Percentiles rank a stretch among this genome's conserved stretches.
These are phyloP conservation scores for Rhodosporidiobolus odoratus DNA, from an alignment of 768 basidiomycete genomes.

Conservation along the genomic window DNA sequence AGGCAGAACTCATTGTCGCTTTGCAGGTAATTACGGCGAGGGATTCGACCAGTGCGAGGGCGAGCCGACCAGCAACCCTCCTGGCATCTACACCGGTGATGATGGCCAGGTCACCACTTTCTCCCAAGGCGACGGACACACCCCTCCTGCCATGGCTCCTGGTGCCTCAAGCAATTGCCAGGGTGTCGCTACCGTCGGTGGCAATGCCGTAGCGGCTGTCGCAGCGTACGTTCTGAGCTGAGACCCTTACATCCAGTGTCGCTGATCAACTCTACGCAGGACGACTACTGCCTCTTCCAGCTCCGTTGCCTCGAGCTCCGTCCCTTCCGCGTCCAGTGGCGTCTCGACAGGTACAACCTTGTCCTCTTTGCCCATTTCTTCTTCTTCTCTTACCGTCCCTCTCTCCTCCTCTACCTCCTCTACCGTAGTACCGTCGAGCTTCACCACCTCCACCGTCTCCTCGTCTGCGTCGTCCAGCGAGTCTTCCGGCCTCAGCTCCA, in stretches of 20 bases:
- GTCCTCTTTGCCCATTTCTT: background rate
- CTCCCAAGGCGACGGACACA: constrained; percentile 48
- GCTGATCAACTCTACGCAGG: no score
- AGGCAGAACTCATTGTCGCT: background rate
- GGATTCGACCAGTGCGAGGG: constrained; percentile 52
- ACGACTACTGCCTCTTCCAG: background rate
- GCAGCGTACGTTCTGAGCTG: constrained; percentile 20
- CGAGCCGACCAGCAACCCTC: constrained; percentile 40
- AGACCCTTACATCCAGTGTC: background rate
- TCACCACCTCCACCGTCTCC: constrained; percentile 50
- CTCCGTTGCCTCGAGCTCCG: constrained; percentile 3
- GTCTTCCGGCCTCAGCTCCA: constrained; percentile 31
- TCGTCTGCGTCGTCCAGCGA: constrained; percentile 43
- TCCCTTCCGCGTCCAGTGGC: background rate
- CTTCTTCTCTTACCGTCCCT: background rate
- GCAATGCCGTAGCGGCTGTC: constrained; percentile 43
- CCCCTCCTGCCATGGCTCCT: constrained; percentile 50
- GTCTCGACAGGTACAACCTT: background rate
- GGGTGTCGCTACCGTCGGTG: constrained; percentile 54
- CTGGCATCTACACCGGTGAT: constrained; percentile 48
- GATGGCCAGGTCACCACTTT: constrained; percentile 50
- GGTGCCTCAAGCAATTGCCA: constrained; percentile 62
- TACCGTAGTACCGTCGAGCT: constrained; percentile 2
- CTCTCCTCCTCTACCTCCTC: background rate
- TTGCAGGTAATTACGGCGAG: constrained; percentile 44